phyloP scores from a whole-genome alignment of 2,329 filamentous ascomycete species.

The Neocatenulostroma microsporum region DNA sequence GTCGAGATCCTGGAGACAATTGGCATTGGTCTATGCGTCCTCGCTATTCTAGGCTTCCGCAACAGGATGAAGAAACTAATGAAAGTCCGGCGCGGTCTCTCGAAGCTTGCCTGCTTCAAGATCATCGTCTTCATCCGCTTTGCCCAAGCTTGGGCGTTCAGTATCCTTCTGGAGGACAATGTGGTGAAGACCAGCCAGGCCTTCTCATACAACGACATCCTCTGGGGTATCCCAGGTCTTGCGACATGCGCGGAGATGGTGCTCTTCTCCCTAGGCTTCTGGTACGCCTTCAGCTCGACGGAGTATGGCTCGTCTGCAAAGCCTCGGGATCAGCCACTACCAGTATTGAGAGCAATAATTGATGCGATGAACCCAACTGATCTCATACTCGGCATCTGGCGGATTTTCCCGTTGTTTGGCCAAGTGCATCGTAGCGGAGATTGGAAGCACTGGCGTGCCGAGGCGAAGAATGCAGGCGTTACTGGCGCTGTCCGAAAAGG shows the following conservation, averaged over 20 bases:
- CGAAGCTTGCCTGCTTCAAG: slow-evolving; percentile 25
- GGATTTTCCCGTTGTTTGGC: slow-evolving; percentile 6
- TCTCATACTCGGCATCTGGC: slow-evolving; percentile 10
- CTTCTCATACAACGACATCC: slow-evolving; percentile 18
- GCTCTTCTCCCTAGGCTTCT: slow-evolving; percentile 20
- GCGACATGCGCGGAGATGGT: slow-evolving; percentile 22
- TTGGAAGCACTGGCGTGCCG: slow-evolving; percentile 7
- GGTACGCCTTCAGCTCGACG: slow-evolving; percentile 21
- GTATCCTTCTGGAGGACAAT: slow-evolving; percentile 17
- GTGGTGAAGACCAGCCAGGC: slow-evolving; percentile 16
- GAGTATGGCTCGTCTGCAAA: slow-evolving; percentile 15
- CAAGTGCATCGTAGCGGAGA: slow-evolving; percentile 7
- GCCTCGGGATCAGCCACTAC: slow-evolving; percentile 9
- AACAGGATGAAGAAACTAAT: slow-evolving; percentile 16
- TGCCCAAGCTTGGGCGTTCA: slow-evolving; percentile 22
- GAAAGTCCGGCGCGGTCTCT: slow-evolving; percentile 15
- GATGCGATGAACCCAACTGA: slow-evolving; percentile 11
- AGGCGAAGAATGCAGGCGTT: background rate
- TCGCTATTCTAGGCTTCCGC: slow-evolving; percentile 21
- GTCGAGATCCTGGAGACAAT: slow-evolving; percentile 14
- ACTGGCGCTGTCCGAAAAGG: background rate
- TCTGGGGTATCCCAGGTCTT: slow-evolving; percentile 20
- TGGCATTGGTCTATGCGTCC: slow-evolving; percentile 18
- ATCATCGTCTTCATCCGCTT: slow-evolving; percentile 24
- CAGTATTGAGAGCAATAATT: slow-evolving; percentile 11